A percentile compares a stretch with the other conserved stretches of the same genome.
These are phyloP conservation scores for Zygoascus meyerae DNA, from an alignment of 1,139 yeast species.

Conservation along the genomic window DNA sequence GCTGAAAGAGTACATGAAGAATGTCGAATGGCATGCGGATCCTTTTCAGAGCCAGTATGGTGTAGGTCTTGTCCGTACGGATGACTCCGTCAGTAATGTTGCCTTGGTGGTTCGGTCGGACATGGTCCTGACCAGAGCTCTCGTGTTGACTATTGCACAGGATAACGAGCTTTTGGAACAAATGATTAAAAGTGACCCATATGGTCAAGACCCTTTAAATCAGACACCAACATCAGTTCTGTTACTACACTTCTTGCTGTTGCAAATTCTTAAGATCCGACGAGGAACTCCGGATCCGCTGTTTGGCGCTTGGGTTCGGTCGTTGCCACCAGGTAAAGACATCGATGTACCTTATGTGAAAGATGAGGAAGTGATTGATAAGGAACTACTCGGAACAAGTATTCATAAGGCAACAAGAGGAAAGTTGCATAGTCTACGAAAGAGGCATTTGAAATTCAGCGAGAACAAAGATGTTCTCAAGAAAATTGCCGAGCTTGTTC, in stretches of 20 bases:
- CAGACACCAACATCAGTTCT: conserved; percentile 12
- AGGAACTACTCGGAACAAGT: conserved; percentile 26
- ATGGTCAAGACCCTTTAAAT: conserved; percentile 11
- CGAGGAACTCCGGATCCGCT: conserved; percentile 21
- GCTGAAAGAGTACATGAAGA: conserved; percentile 5
- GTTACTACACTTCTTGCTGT: conserved; percentile 21
- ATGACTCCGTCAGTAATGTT: background rate
- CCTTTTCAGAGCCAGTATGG: conserved; percentile 15
- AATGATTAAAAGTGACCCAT: conserved; percentile 13
- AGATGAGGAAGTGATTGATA: conserved; percentile 26
- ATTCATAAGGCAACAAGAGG: conserved; percentile 29
- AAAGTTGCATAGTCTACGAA: conserved; percentile 25
- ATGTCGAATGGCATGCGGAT: conserved; percentile 8
- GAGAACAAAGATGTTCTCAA: conserved; percentile 18
- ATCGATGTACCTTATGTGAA: conserved; percentile 31
- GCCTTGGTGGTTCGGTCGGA: conserved; percentile 23
- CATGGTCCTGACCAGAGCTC: conserved; percentile 17
- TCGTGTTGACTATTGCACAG: conserved; percentile 18
- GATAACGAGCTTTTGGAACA: conserved; percentile 18
- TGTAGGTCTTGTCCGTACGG: conserved; percentile 14
- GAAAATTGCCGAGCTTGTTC: conserved; percentile 16
- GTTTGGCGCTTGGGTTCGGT: conserved; percentile 23
- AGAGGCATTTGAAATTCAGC: conserved; percentile 23
- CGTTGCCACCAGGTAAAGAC: conserved; percentile 26
- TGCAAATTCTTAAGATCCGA: conserved; percentile 19